phyloP scores from a whole-genome alignment of 2,329 filamentous ascomycete species.

The Coniochaeta hoffmannii region DNA sequence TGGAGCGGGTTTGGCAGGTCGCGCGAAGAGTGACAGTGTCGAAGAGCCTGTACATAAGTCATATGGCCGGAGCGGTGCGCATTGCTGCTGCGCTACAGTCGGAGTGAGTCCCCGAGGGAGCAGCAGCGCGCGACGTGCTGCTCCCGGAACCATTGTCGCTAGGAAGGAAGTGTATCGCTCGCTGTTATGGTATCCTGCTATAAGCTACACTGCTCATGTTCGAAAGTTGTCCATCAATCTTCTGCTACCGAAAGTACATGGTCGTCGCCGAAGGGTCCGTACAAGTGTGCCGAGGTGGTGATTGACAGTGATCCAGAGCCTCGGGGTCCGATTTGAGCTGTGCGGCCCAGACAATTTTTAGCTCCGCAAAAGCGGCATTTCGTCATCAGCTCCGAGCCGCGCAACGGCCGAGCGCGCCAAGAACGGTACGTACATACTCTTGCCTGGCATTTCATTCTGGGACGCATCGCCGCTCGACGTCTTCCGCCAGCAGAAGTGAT shows the following conservation, averaged over 20 bases:
- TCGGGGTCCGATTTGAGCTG: not conserved
- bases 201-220: slow-evolving; percentile 3
- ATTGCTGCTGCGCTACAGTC: slow-evolving; percentile 1
- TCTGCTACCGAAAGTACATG: not conserved
- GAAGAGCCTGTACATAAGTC: slow-evolving; percentile 1
- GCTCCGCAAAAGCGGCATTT: slow-evolving; percentile 10
- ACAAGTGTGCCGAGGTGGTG: not conserved
- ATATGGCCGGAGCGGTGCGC: slow-evolving; percentile 29
- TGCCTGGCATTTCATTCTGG: not conserved
- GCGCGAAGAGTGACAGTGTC: not conserved
- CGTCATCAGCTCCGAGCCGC: slow-evolving; percentile 10
- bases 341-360: slow-evolving; percentile 4
- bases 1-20: not conserved
- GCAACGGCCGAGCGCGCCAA: not conserved
- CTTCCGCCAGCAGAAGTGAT: too few species aligned
- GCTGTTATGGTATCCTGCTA: slow-evolving; percentile 12
- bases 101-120: slow-evolving; percentile 23
- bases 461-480: too few species aligned
- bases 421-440: not conserved
- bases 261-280: not conserved
- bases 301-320: too few species aligned
- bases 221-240: not conserved
- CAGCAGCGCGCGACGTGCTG: slow-evolving; percentile 36
- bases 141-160: slow-evolving; percentile 40
- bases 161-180: slow-evolving; percentile 10